phyloP scores from a whole-genome alignment of 192 early-diverging fungal species.

The Podila verticillata region DNA sequence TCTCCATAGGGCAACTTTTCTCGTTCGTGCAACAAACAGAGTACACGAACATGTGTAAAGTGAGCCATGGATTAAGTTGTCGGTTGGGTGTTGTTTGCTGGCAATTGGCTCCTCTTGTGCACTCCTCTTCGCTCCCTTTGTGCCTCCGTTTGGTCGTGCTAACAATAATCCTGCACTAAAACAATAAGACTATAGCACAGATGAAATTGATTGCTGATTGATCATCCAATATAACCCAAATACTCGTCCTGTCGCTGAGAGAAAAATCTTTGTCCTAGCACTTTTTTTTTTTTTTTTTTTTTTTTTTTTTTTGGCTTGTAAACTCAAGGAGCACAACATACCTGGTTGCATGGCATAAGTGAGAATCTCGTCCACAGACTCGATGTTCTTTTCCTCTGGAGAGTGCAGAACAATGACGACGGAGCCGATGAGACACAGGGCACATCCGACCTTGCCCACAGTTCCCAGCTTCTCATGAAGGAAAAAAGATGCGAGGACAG shows the following conservation, averaged over 20 bases:
- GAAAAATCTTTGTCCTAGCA: neutral
- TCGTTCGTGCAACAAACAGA: no score
- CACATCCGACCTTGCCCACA: constrained; percentile 89
- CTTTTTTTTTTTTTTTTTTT: neutral
- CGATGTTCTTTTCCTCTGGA: constrained; percentile 83
- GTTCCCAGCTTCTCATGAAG: constrained; percentile 86
- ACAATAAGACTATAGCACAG: neutral
- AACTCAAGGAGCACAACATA: constrained; percentile 19
- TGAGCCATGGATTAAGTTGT: no score
- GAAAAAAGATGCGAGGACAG: constrained; percentile 88
- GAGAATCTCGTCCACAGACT: constrained; percentile 87
- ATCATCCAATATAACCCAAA: constrained; percentile 35
- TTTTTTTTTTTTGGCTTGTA: neutral
- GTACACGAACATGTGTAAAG: no score
- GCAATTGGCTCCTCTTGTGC: no score
- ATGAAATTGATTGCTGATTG: constrained; percentile 19
- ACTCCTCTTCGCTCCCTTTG: no score
- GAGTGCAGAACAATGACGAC: constrained; percentile 89
- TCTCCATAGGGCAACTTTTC: no score
- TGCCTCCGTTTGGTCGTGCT: no score
- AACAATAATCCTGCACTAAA: no score
- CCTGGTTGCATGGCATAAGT: constrained; percentile 81
- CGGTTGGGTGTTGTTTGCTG: no score
- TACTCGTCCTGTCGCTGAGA: neutral
- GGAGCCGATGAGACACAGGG: constrained; percentile 88